Base-by-base conservation (phyloP, 371 early-diverging fungal genomes). In the Mortierella sp. region DNA sequence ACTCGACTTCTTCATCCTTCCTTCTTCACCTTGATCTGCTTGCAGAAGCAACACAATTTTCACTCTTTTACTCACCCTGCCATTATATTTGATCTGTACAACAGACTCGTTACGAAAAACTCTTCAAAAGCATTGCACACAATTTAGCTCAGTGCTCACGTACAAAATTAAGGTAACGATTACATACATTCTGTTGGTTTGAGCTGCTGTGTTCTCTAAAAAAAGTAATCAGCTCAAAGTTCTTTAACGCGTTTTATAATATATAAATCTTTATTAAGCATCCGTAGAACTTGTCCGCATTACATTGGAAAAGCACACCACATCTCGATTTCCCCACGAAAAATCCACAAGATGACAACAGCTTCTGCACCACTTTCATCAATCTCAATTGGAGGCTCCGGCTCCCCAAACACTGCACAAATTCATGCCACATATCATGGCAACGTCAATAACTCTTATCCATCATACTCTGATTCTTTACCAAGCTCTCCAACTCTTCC, bases 311-410 rank as follows among this genome's bases (percentile, higher is more conserved):
- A 35, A 35, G 35, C 35, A 9, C 3, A 35, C 35, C 35, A 35
- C 35, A 35, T 35, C 35, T 35, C 35, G 35, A 35, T 9, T 35
- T 35, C 9, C n/a, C 4, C n/a, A 45, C 45, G 15, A 2, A 45
- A 26, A n/a, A 51, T 15, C 23, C 6, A 22, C 43, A 32, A 65
- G 47, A 75, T 70, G 75, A 70, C 75, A 26, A 70, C 66, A 15
- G 61, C 66, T 2, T 69, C 75, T 28, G 22, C 49, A 47, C 23
- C 34, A 42, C 65, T 65, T 3, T 53, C 69, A 29, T 42, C 65
- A 10, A 26, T 31, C 13, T 65, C 75, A 2, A 54, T 54, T 43
- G 49, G 43, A 60, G 29, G 60, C 9, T 26, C 62, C 13, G 42
- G 42, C 12, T 65, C 69, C 7, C 64, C 61, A 26, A 55, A 53